Evolutionary conservation across 768 basidiomycete species (phyloP), one percentile per base, ranked within the genome.

Genomic region (Suillus subalutaceus): DNA sequence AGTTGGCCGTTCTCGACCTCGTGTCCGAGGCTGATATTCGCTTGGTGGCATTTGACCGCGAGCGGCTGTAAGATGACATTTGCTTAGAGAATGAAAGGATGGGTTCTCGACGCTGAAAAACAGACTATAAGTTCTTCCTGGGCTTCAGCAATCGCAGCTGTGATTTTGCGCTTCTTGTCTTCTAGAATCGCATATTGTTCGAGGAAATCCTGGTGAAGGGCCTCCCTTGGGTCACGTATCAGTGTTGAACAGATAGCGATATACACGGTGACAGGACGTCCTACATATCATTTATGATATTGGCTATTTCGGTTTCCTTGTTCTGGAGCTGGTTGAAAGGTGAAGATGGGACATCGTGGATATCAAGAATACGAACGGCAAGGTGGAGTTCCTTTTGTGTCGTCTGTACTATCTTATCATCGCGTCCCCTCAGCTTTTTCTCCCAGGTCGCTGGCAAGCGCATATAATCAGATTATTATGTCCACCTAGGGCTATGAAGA

Each of bases 371-470:
- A 35, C 67, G 32, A 48, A 77, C 76, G n/a, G 69, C 72, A 63
- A 68, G 38, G 35, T 78, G 63, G n/a, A 77, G 69, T 56, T 78
- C 70, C 30, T 70, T 67, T 57, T 72, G 69, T 0, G 70, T 66
- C 3, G 63, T 46, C 43, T 68, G 73, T 30, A 77, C 6, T 37
- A 75, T 68, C 64, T 58, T 74, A 48, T 23, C 60, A 43, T 77
- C 70, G 35, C 71, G 77, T 59, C 71, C 71, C 44, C 32, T 67
- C 35, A 69, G 71, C n/a, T 78, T 74, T 67, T 72, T 77, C 58
- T 77, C 71, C 77, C 77, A 78, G 9, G 77, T 69, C 48, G 74
- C 76, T 78, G n/a, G 32, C 10, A 64, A 20, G 55, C 23, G 41
- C 38, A 64, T 64, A 64, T 30, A n/a, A 16, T 64, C 30, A 26